Base-by-base conservation (phyloP, 108 stramenopile genomes). In the Fistulifera pelliculosa region DNA sequence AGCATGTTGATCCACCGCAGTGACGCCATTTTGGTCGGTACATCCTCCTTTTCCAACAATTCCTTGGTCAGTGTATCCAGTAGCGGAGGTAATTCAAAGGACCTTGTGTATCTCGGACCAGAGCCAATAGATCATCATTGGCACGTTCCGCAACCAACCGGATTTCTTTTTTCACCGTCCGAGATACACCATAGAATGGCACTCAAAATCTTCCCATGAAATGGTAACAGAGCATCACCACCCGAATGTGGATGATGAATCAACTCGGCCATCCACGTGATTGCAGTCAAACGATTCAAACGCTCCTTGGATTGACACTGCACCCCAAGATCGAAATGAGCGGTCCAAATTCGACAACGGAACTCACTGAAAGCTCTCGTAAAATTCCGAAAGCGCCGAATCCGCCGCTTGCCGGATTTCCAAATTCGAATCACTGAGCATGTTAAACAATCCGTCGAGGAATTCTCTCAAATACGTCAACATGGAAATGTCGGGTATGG, bases 1-100 rank as follows among this genome's bases (percentile, higher is more conserved):
- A 99, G 70, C 98, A 99, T 97, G 50, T 94, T 90, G 67, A 98
- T 92, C 98, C 98, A 99, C 41, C 79, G 65, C 60, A 98, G 54
- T 0, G 79, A 65, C 21, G 93, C 90, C 84, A 97, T 87, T 56
- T 96, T 93, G 21, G 96, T 96, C 1, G 92, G 90, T 26, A 97
- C 94, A 67, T 95, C 83, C 57, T 88, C 85, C 50, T 86, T 84
- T 28, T 77, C 75, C 39, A 81, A 59, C 22, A 97, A 59, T 69
- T 96, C 94, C 41, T 71, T 76, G 16, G 72, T 93, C 38, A 98
- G 71, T 8, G 92, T 85, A 35, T 93, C 77, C 38, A 98, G 69
- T 52, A 98, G 49, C 7, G 93, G 85, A 45, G 73, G 58, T 27
- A 97, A 69, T 51, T 89, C 85, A 58, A 97, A 96, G 22, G 71